phyloP scores from a whole-genome alignment of 192 early-diverging fungal genomes.

The Chytriomyces sp. region DNA sequence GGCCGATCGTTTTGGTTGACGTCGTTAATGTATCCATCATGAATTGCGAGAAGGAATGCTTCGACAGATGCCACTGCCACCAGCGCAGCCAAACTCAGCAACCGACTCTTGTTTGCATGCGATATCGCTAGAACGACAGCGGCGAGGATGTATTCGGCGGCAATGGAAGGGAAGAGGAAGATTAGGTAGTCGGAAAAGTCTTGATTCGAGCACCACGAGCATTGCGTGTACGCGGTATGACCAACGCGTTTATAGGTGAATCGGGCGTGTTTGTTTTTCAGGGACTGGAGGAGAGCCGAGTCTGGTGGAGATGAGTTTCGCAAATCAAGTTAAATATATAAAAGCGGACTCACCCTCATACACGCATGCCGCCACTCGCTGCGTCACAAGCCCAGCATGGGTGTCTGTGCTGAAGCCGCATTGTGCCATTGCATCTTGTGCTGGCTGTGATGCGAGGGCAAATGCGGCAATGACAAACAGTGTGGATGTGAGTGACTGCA shows the following conservation, averaged over 20 bases:
- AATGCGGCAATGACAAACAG: background rate
- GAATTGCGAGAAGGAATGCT: background rate
- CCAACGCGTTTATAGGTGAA: background rate
- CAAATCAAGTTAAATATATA: background rate
- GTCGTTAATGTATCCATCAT: background rate
- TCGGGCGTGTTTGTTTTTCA: background rate
- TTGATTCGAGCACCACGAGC: background rate
- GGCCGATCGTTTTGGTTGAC: background rate
- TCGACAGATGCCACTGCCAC: background rate
- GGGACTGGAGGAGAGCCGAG: background rate
- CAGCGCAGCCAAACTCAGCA: background rate
- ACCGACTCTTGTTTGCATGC: background rate
- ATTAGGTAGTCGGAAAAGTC: background rate
- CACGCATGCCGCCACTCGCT: background rate
- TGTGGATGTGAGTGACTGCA: background rate
- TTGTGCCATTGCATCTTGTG: background rate
- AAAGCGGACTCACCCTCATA: too few species aligned
- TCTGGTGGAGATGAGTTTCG: background rate
- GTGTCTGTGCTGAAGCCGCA: background rate
- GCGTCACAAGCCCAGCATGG: background rate
- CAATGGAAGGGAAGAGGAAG: background rate
- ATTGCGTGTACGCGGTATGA: background rate
- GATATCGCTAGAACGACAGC: background rate
- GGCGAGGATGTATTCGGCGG: background rate
- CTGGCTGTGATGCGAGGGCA: background rate